These are phyloP conservation scores for Sphaerulina populicola DNA, from an alignment of 2,329 filamentous ascomycete genomes.

Conservation along the genomic window DNA sequence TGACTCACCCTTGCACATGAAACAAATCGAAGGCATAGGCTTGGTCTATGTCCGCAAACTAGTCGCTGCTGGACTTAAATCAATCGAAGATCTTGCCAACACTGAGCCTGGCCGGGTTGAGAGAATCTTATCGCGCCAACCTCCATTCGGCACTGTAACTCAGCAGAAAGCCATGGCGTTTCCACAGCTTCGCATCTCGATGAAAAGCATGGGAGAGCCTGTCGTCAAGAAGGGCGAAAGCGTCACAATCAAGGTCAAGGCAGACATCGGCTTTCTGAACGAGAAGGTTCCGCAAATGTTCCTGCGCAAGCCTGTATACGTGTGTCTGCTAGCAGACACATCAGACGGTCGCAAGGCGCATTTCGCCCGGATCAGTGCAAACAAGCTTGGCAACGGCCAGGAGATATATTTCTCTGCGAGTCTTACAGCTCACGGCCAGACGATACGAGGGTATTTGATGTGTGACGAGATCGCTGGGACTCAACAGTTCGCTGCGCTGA, in stretches of 20 bases:
- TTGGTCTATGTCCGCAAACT: conserved; percentile 67
- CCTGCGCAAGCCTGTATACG: conserved; percentile 54
- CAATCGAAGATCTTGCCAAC: conserved; percentile 59
- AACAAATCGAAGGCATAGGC: conserved; percentile 73
- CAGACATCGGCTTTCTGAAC: conserved; percentile 65
- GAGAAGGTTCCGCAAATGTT: conserved; percentile 53
- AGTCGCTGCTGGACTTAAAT: conserved; percentile 59
- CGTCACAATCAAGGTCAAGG: conserved; percentile 55
- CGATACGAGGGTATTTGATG: conserved; percentile 61
- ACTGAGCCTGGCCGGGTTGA: conserved; percentile 68
- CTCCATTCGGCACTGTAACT: conserved; percentile 69
- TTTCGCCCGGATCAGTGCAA: conserved; percentile 57
- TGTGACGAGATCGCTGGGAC: conserved; percentile 74
- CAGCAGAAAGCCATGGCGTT: conserved; percentile 59
- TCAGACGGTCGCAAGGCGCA: conserved; percentile 61
- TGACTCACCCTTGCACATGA: conserved; percentile 67
- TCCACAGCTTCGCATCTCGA: conserved; percentile 54
- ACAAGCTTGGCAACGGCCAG: conserved; percentile 54
- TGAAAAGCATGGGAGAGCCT: conserved; percentile 44
- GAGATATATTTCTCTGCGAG: conserved; percentile 53
- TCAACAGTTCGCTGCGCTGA: conserved; percentile 45
- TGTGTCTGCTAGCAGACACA: conserved; percentile 67
- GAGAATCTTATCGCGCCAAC: conserved; percentile 64
- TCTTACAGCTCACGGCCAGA: conserved; percentile 47
- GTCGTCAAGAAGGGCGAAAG: conserved; percentile 34